phyloP scores from a whole-genome alignment of 2,329 filamentous ascomycete species.

The Venturiaceae sp. region DNA sequence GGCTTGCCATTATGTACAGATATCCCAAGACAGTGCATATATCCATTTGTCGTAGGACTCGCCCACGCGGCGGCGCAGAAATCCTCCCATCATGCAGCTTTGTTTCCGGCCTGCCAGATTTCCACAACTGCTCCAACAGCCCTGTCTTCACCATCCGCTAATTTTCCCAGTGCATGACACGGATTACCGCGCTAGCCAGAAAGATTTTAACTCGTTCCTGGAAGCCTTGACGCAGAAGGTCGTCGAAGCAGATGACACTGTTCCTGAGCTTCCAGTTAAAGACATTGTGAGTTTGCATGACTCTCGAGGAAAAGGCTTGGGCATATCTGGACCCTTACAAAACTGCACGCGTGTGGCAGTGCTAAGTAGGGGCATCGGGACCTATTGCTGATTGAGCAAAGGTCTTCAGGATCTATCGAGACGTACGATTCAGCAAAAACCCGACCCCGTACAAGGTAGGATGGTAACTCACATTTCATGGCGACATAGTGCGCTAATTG shows the following conservation, averaged over 20 bases:
- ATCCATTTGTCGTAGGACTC: background rate
- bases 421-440: slow-evolving; percentile 75
- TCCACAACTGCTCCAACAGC: background rate
- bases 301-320: background rate
- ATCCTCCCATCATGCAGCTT: background rate
- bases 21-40: background rate
- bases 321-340: background rate
- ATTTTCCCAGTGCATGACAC: slow-evolving; percentile 58
- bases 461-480: slow-evolving; percentile 8
- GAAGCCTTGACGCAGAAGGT: slow-evolving; percentile 62
- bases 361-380: background rate
- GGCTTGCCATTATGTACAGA: background rate
- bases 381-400: slow-evolving; percentile 18
- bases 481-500: slow-evolving; percentile 13
- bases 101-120: background rate
- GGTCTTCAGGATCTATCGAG: slow-evolving; percentile 79
- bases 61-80: background rate
- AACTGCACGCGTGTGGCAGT: too few relatives aligned
- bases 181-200: slow-evolving; percentile 67
- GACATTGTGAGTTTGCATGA: slow-evolving; percentile 50
- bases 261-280: slow-evolving; percentile 78
- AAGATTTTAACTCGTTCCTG: slow-evolving; percentile 75
- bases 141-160: background rate
- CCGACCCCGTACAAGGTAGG: slow-evolving; percentile 79
- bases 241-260: slow-evolving; percentile 63